phyloP scores from a whole-genome alignment of 331 rosid species.

The Acacia concinna region DNA sequence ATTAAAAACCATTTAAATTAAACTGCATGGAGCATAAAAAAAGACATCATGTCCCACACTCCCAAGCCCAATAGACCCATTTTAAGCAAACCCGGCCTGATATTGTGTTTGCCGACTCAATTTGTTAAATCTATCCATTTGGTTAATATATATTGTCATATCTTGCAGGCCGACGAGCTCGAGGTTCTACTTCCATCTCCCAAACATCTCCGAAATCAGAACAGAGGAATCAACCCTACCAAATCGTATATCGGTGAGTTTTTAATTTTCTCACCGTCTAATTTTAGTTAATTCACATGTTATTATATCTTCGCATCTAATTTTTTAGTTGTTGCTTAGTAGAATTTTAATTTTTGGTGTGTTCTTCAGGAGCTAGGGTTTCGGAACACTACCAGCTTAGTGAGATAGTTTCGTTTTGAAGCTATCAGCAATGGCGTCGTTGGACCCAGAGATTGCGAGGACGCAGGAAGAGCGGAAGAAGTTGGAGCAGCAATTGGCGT shows the following conservation, averaged over 20 bases:
- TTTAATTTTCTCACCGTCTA: neutral
- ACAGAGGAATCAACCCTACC: neutral
- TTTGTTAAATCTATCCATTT: neutral
- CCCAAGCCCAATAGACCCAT: neutral
- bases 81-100: neutral
- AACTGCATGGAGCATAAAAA: too few species aligned
- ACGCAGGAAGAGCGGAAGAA: slow-evolving; percentile 67
- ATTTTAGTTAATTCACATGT: neutral
- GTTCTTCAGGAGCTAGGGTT: slow-evolving; percentile 1
- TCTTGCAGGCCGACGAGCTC: fast-evolving
- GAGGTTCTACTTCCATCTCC: neutral
- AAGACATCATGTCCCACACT: too few species aligned
- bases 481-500: slow-evolving; percentile 83
- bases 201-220: neutral
- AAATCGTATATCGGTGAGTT: neutral
- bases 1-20: too few species aligned
- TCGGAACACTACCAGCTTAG: neutral
- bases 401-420: neutral
- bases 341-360: neutral
- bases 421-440: slow-evolving; percentile 22
- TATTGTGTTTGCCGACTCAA: neutral
- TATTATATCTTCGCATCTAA: neutral
- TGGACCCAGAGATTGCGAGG: slow-evolving; percentile 58
- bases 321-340: neutral
- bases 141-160: neutral